A percentile compares a stretch with the other conserved stretches of the same genome.
These are phyloP conservation scores for Candida rishiriensis DNA, from an alignment of 805 yeast genomes.

Conservation along the genomic window DNA sequence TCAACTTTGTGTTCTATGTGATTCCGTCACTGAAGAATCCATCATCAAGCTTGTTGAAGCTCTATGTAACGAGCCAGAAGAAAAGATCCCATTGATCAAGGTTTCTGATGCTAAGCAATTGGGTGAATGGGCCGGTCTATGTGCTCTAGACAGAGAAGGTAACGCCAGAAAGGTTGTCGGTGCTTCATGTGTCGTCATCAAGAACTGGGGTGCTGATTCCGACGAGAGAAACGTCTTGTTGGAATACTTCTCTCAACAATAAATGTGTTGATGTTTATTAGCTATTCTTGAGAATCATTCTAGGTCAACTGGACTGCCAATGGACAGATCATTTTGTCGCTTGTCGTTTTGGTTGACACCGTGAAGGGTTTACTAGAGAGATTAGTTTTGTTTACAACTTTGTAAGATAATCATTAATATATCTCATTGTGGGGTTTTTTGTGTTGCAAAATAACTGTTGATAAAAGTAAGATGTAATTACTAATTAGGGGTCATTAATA, in stretches of 20 bases:
- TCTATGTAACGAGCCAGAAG: conserved; percentile 96
- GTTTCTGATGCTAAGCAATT: conserved; percentile 99
- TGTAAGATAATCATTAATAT: no score
- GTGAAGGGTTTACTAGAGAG: no score
- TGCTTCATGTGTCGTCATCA: conserved; percentile 98
- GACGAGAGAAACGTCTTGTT: conserved; percentile 94
- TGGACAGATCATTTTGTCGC: neutral
- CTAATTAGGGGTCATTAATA: no score
- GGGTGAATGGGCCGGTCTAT: conserved; percentile 99
- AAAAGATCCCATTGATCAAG: conserved; percentile 96
- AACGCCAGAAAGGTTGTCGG: conserved; percentile 99
- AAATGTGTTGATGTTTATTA: conserved; percentile 29
- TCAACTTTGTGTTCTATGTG: conserved; percentile 94
- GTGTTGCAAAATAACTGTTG: no score
- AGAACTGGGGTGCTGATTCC: conserved; percentile 99
- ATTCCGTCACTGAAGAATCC: conserved; percentile 96
- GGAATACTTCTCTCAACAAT: conserved; percentile 92
- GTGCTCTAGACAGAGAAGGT: conserved; percentile 99
- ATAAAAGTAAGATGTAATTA: no score
- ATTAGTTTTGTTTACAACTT: no score
- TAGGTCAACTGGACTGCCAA: neutral
- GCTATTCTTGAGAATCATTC: conserved; percentile 1
- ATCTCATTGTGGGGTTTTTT: no score
- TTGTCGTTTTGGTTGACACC: no score
- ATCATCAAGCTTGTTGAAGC: conserved; percentile 98